Evolutionary conservation across 2,329 filamentous ascomycete species (phyloP).

Genomic region (Exophiala viscosa): DNA sequence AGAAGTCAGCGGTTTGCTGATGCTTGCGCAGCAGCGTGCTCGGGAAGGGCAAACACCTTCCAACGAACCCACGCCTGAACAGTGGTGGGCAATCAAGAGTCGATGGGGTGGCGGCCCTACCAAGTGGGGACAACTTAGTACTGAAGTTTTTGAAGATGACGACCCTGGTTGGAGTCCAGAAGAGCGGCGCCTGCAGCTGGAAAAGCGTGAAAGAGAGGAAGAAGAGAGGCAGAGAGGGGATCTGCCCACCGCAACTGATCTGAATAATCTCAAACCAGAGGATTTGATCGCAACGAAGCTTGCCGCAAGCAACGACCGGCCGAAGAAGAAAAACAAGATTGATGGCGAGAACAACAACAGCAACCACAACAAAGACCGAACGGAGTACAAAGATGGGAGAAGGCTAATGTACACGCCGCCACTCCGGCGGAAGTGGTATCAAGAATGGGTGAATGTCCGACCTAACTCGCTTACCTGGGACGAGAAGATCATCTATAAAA

Average conservation of each 20-base stretch:
- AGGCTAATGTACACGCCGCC: constrained; percentile 24
- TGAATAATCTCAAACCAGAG: constrained; percentile 22
- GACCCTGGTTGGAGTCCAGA: constrained; percentile 35
- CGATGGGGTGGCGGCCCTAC: constrained; percentile 54
- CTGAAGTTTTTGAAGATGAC: constrained; percentile 26
- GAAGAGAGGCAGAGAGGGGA: constrained; percentile 20
- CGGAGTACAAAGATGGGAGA: constrained; percentile 25
- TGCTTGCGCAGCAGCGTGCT: constrained; percentile 59
- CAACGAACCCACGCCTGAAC: constrained; percentile 49
- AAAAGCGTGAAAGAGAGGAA: constrained; percentile 19
- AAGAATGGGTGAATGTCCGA: constrained; percentile 26
- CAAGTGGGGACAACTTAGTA: constrained; percentile 32
- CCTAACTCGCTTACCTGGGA: constrained; percentile 25
- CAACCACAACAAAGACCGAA: background rate
- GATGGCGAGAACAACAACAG: constrained; percentile 8
- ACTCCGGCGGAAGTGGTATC: constrained; percentile 28
- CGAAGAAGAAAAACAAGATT: constrained; percentile 25
- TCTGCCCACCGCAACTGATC: constrained; percentile 8
- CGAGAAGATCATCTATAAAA: constrained; percentile 25
- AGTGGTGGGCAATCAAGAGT: constrained; percentile 58
- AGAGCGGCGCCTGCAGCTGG: constrained; percentile 26
- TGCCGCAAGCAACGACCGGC: constrained; percentile 24
- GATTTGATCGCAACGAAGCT: constrained; percentile 21
- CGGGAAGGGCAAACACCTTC: constrained; percentile 51
- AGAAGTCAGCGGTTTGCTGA: constrained; percentile 55